Evolutionary conservation across 2,329 filamentous ascomycete genomes (phyloP), one percentile per base, ranked within the genome.

Genomic region (Aphanocladium album): DNA sequence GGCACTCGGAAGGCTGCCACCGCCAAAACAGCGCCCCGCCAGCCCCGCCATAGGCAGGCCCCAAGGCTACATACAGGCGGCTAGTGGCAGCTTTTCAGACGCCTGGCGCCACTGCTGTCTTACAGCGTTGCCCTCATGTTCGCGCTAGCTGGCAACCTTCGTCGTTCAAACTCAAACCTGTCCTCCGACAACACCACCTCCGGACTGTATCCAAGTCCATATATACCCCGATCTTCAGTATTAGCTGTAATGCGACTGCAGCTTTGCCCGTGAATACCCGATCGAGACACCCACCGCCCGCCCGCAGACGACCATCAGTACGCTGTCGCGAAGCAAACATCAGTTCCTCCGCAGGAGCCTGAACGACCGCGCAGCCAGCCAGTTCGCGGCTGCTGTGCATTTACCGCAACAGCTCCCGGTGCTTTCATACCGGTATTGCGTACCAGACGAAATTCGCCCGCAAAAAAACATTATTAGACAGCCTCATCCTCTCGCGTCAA

Each of bases 131-230:
- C 37, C 57, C 37, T 52, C 37, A 53, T 47, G 27, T 49, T 49
- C 27, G 30, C 49, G 39, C 57, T 53, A 41, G 47, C 56, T 45
- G n/a, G 37, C 25, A 33, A 27, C 27, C 35, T 49, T 59, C 23
- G 39, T 52, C 46, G 23, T 8, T 53, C 37, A 33, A 52, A 52
- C 37, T 59, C 39, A 46, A 37, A 52, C 49, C 39, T 52, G 16
- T 30, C 57, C 49, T 59, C 39, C 57, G 45, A 30, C 57, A 59
- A 52, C 57, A 37, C 16, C 30, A 30, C 39, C 33, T 27, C 43
- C n/a, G 39, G 47, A 14, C 19, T 46, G 27, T n/a, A 19, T 39
- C 37, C 43, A 21, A 14, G 5, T 21, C 12, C 6, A 4, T 21
- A 43, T n/a, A 19, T 49, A n/a, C 8, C 46, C 33, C 19, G 12